Conservation (phyloP, 2,329 filamentous ascomycete genomes). For the Coniochaeta sp. region DNA sequence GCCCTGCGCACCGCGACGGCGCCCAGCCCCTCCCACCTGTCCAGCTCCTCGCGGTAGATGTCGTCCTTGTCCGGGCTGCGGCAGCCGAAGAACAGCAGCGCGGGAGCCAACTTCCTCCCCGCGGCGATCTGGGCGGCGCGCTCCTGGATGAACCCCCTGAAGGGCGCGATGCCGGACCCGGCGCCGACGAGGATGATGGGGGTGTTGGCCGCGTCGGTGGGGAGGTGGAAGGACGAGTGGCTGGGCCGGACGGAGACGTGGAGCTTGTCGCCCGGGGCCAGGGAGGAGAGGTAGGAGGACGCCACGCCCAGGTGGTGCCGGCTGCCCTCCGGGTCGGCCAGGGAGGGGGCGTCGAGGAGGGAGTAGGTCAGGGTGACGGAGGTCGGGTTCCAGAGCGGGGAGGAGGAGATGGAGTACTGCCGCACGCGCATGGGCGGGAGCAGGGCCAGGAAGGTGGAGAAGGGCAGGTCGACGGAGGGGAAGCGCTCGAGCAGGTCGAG, state of each 20-base stretch:
- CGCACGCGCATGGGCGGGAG: conserved; percentile 70
- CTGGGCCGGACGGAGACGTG: conserved; percentile 41
- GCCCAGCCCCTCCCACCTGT: conserved; percentile 50
- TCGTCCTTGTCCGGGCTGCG: conserved; percentile 46
- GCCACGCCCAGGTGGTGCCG: conserved; percentile 52
- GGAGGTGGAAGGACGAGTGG: conserved; percentile 39
- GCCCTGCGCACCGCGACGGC: conserved; percentile 55
- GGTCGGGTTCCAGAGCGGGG: conserved; percentile 50
- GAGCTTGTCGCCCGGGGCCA: conserved; percentile 34
- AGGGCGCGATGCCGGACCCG: conserved; percentile 52
- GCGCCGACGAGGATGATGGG: conserved; percentile 45
- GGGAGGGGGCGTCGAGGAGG: conserved; percentile 50
- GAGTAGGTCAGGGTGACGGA: conserved; percentile 61
- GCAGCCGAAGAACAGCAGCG: conserved; percentile 61
- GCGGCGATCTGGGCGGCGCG: conserved; percentile 42
- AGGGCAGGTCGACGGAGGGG: conserved; percentile 48
- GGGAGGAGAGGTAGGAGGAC: conserved; percentile 48
- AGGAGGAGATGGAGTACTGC: conserved; percentile 76
- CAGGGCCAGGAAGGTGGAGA: conserved; percentile 62
- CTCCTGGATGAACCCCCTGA: conserved; percentile 57
- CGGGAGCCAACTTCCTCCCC: conserved; percentile 48
- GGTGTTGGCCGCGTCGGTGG: conserved; percentile 31
- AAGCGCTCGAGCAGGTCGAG: conserved; percentile 64
- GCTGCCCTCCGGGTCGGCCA: conserved; percentile 36
- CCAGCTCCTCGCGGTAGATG: conserved; percentile 51